Evolutionary conservation across 768 basidiomycete genomes (phyloP).

Genomic region (Lepiota brunneoincarnata): DNA sequence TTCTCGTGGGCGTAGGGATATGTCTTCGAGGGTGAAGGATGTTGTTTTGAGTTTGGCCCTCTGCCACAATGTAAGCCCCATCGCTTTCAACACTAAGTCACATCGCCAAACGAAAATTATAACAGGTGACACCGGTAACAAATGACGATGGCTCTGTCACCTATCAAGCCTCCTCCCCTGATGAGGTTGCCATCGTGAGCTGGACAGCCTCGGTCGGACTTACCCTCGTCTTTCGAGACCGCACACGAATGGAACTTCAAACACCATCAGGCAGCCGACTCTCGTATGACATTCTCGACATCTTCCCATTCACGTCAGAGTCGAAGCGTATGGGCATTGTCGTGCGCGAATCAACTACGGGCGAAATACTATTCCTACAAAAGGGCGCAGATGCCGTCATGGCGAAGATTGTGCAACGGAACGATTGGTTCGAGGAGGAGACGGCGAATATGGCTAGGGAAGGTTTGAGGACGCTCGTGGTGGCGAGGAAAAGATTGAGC

Average conservation of each 20-base stretch:
- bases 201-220: conserved; percentile 97
- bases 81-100: neutral
- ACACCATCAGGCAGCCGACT: conserved; percentile 63
- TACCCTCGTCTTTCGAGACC: conserved; percentile 84
- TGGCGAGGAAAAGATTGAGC: conserved; percentile 78
- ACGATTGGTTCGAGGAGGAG: conserved; percentile 99
- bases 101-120: neutral
- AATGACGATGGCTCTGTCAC: conserved; percentile 95
- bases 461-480: conserved; percentile 90
- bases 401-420: conserved; percentile 90
- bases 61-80: conserved; percentile 83
- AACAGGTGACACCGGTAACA: conserved; percentile 88
- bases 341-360: conserved; percentile 71
- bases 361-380: conserved; percentile 87
- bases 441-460: conserved; percentile 98
- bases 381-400: conserved; percentile 99
- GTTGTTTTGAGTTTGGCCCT: conserved; percentile 90
- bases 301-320: conserved; percentile 98
- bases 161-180: conserved; percentile 98
- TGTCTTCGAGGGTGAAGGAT: conserved; percentile 91
- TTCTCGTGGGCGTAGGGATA: conserved; percentile 84
- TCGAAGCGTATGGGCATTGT: conserved; percentile 99
- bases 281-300: conserved; percentile 82
- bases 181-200: conserved; percentile 97
- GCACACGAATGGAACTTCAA: conserved; percentile 83